Percentiles rank a stretch among this genome's conserved stretches.
phyloP scores from a whole-genome alignment of 306 rosid species.

The Canavalia ensiformis region DNA sequence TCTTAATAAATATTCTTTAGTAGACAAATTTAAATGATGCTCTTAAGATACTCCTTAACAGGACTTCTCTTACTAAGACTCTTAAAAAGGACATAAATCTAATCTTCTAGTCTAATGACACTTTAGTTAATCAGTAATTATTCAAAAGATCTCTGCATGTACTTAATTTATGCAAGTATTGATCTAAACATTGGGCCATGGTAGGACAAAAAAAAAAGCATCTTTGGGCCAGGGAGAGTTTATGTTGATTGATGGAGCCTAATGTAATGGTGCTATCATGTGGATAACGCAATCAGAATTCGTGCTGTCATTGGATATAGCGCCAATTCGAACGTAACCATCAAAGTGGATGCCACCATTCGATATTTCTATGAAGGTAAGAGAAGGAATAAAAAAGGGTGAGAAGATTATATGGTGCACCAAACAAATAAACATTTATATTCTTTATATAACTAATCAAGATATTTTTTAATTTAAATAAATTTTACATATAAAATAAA shows the following conservation, averaged over 20 bases:
- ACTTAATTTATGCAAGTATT: too few species aligned
- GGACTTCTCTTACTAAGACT: neutral
- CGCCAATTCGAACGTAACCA: neutral
- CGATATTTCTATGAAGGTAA: neutral
- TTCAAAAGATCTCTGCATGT: too few species aligned
- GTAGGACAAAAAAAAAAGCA: neutral
- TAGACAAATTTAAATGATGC: neutral
- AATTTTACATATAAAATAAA: too few species aligned
- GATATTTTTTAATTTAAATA: too few species aligned
- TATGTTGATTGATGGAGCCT: neutral
- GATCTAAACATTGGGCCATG: conserved; percentile 3
- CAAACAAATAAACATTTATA: neutral
- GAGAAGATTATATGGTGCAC: neutral
- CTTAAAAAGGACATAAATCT: too few species aligned
- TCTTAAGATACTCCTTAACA: neutral
- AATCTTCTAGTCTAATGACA: neutral
- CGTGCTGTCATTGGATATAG: neutral
- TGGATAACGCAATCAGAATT: conserved; percentile 24
- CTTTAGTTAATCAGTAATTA: neutral
- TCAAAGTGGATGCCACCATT: neutral
- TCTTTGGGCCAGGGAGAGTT: neutral
- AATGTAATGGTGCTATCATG: conserved; percentile 3
- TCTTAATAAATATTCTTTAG: neutral
- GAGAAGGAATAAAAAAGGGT: too few species aligned
- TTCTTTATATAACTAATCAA: neutral